Evolutionary conservation across 371 early-diverging fungal species (phyloP).

Genomic region (Saksenaea vasiformis): DNA sequence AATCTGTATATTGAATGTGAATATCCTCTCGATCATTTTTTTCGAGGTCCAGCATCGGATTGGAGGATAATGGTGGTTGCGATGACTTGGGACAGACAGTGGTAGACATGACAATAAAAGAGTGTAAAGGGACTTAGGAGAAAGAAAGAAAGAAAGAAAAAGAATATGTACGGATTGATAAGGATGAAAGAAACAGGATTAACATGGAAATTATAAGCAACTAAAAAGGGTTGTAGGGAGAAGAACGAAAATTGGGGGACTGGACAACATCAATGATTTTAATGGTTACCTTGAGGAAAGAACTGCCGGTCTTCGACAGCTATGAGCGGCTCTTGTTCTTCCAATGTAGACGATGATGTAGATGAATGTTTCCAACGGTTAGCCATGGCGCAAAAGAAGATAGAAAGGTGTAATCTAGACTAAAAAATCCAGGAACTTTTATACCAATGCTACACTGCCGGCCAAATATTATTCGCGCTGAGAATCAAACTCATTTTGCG

Average conservation of each 20-base stretch:
- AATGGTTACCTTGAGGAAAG: background rate
- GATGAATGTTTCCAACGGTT: background rate
- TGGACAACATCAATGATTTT: background rate
- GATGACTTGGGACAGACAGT: background rate
- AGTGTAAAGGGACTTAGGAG: background rate
- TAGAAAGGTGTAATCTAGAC: background rate
- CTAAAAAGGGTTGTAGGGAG: background rate
- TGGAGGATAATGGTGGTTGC: background rate
- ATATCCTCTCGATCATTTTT: background rate
- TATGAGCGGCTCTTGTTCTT: slow-evolving; percentile 1
- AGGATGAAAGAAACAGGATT: background rate
- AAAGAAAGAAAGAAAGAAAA: background rate
- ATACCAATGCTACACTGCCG: too few species aligned
- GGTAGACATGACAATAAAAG: background rate
- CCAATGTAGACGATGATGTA: background rate
- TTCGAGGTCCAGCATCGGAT: background rate
- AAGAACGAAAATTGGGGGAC: background rate
- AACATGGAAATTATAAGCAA: background rate
- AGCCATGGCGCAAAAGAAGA: background rate
- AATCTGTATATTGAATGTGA: background rate
- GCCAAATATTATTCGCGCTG: too few species aligned
- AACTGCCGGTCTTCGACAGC: background rate
- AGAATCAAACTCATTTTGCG: too few species aligned
- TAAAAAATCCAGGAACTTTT: too few species aligned
- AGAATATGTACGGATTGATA: background rate